phyloP scores from a whole-genome alignment of 2,329 filamentous ascomycete genomes.

The Lithohypha guttulata region DNA sequence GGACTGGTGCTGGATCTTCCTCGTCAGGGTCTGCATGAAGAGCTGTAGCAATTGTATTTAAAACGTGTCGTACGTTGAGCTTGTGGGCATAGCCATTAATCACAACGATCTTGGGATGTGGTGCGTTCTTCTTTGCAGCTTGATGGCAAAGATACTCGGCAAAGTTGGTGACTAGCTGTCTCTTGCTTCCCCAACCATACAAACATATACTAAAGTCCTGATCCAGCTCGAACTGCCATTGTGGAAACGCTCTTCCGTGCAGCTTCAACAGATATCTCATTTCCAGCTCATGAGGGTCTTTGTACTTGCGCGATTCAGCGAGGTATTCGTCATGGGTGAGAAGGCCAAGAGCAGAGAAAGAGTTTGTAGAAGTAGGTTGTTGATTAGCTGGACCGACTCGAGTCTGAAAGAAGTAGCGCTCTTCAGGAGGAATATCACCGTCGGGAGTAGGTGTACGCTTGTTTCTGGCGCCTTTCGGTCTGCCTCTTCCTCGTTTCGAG shows the following conservation, averaged over 20 bases:
- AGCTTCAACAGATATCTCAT: conserved; percentile 61
- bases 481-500: conserved; percentile 42
- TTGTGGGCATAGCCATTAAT: conserved; percentile 66
- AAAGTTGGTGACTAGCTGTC: conserved; percentile 61
- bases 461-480: conserved; percentile 46
- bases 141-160: conserved; percentile 49
- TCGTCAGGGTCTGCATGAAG: conserved; percentile 27
- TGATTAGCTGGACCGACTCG: conserved; percentile 61
- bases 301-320: conserved; percentile 49
- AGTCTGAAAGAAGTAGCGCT: conserved; percentile 90
- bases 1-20: conserved; percentile 31
- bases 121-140: not conserved
- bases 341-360: conserved; percentile 59
- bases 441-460: conserved; percentile 69
- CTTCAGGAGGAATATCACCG: conserved; percentile 70
- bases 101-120: conserved; percentile 57
- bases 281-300: conserved; percentile 60
- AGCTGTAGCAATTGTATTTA: conserved; percentile 53
- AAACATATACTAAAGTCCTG: conserved; percentile 82
- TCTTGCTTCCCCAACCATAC: conserved; percentile 88
- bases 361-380: conserved; percentile 67
- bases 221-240: conserved; percentile 84
- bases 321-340: conserved; percentile 93
- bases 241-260: conserved; percentile 71
- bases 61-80: conserved; percentile 35